A percentile compares a stretch with the other conserved stretches of the same genome.
phyloP scores from a whole-genome alignment of 176 grass and related monocot genomes.

The Triticum dicoccoides region DNA sequence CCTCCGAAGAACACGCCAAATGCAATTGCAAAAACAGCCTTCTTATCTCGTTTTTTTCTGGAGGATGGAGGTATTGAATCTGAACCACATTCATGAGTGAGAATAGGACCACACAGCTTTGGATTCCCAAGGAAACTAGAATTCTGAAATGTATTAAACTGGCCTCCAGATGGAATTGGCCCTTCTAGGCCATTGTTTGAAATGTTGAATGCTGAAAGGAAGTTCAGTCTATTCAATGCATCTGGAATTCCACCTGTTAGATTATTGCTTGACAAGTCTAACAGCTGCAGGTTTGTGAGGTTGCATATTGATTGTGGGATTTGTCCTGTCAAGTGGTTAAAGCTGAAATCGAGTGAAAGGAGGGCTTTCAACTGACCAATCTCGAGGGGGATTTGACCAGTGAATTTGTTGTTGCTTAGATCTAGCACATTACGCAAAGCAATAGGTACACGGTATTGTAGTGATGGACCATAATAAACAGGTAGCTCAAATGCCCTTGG shows the following conservation, averaged over 20 bases:
- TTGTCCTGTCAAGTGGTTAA: slow-evolving; percentile 5
- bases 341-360: background rate
- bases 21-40: background rate
- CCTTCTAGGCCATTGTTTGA: slow-evolving; percentile 34
- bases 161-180: slow-evolving; percentile 12
- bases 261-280: slow-evolving; percentile 4
- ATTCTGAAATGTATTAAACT: slow-evolving; percentile 6
- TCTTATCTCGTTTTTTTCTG: background rate
- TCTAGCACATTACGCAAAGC: background rate
- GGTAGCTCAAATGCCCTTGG: slow-evolving; percentile 4
- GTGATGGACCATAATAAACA: background rate
- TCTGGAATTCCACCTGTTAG: slow-evolving; percentile 7
- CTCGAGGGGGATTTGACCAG: background rate
- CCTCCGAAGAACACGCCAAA: slow-evolving; percentile 19
- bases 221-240: background rate
- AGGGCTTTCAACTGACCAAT: slow-evolving; percentile 16
- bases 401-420: slow-evolving; percentile 1
- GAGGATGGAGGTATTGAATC: background rate
- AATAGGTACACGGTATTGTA: background rate
- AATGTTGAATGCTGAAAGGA: slow-evolving; percentile 22
- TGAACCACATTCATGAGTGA: background rate
- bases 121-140: slow-evolving; percentile 25
- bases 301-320: slow-evolving; percentile 9
- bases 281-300: slow-evolving; percentile 13
- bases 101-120: slow-evolving; percentile 9